Conservation (phyloP, 345 rosid genomes). For the Nephelium lappaceum region DNA sequence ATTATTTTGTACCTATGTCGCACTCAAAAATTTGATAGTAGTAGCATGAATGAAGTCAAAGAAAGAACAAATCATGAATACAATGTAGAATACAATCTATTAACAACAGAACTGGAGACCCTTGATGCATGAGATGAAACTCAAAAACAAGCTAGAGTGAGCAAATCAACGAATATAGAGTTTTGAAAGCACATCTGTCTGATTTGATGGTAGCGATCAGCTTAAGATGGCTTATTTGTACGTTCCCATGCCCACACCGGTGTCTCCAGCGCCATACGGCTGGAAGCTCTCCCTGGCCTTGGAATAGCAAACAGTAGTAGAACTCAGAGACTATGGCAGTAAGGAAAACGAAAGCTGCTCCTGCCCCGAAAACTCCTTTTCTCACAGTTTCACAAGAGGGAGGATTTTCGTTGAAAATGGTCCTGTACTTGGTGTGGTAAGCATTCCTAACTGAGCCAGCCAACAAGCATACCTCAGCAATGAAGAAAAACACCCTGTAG, state of each 20-base stretch:
- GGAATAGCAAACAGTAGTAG: conserved; percentile 70
- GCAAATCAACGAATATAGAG: conserved; percentile 11
- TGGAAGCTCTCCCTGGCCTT: conserved; percentile 66
- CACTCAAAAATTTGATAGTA: conserved; percentile 18
- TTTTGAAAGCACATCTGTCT: conserved; percentile 6
- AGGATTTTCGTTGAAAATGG: conserved; percentile 57
- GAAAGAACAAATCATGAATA: conserved; percentile 3
- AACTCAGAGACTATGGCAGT: conserved; percentile 73
- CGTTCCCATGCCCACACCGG: conserved; percentile 60
- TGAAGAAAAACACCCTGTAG: conserved; percentile 75
- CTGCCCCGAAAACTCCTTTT: conserved; percentile 90
- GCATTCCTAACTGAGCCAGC: conserved; percentile 92
- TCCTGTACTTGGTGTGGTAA: conserved; percentile 85
- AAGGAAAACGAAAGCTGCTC: conserved; percentile 82
- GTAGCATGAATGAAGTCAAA: conserved; percentile 5
- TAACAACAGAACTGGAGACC: conserved; percentile 16
- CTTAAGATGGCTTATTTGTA: conserved; percentile 43
- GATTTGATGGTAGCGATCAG: neutral
- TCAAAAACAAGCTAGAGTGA: conserved; percentile 7
- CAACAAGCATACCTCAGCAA: conserved; percentile 80
- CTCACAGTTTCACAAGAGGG: conserved; percentile 82
- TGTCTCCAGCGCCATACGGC: conserved; percentile 44
- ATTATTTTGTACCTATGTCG: conserved; percentile 23
- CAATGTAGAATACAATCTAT: conserved; percentile 19
- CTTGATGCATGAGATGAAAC: conserved; percentile 23